Conservation (phyloP, 768 basidiomycete species). For the Trametes gibbosa region DNA sequence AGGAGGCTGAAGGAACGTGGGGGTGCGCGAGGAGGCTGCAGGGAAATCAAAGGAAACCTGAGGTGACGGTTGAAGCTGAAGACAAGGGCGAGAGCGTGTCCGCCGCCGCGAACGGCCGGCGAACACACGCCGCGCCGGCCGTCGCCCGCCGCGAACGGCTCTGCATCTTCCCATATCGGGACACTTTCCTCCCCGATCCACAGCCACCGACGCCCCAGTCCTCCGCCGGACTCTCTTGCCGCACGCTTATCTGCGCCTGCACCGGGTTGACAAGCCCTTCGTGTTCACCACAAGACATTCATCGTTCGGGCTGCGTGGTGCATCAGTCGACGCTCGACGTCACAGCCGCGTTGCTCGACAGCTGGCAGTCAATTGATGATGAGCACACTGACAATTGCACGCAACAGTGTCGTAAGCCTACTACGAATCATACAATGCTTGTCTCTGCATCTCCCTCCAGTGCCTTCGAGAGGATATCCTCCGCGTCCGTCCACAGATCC, state of each 20-base stretch:
- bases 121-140: slow-evolving; percentile 8
- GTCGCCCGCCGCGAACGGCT: background rate
- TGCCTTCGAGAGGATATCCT: slow-evolving; percentile 41
- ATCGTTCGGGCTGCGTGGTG: background rate
- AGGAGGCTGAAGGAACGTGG: slow-evolving; percentile 18
- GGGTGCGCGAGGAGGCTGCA: slow-evolving; percentile 4
- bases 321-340: background rate
- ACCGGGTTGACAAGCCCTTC: background rate
- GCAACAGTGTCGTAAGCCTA: background rate
- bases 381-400: background rate
- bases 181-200: background rate
- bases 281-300: background rate
- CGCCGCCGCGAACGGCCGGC: slow-evolving; percentile 7
- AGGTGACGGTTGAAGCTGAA: slow-evolving; percentile 1
- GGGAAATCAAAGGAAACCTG: slow-evolving; percentile 1
- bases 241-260: background rate
- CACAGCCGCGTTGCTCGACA: background rate
- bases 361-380: background rate
- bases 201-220: background rate
- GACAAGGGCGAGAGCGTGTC: background rate
- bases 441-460: background rate
- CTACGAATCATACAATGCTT: background rate
- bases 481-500: slow-evolving; percentile 80
- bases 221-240: background rate
- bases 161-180: slow-evolving; percentile 8